Conservation (phyloP, 176 grass and related monocot species). For the Bothriochloa decipiens region DNA sequence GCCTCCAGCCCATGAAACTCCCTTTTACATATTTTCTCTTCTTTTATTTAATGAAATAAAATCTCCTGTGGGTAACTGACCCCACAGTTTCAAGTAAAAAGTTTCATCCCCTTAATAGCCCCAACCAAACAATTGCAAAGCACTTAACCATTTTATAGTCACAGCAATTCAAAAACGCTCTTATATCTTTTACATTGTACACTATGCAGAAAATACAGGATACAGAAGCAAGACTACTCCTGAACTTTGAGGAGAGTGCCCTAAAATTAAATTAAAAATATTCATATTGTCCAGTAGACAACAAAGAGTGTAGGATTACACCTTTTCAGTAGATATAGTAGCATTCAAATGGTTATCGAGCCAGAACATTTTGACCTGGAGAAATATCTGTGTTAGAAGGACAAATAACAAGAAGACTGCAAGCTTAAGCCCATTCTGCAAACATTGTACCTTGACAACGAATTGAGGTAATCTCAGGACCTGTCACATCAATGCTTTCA, state of each 20-base stretch:
- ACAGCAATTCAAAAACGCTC: not conserved
- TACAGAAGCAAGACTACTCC: slow-evolving; percentile 22
- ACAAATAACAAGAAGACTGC: slow-evolving; percentile 15
- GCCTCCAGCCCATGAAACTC: not conserved
- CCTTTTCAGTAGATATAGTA: not conserved
- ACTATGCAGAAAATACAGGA: not conserved
- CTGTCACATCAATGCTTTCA: slow-evolving; percentile 64
- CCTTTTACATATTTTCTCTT: not conserved
- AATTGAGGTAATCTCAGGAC: slow-evolving; percentile 76
- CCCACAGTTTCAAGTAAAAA: not conserved
- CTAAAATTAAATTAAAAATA: slow-evolving; percentile 20
- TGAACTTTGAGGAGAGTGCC: slow-evolving; percentile 22
- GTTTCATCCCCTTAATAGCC: not conserved
- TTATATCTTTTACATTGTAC: not conserved
- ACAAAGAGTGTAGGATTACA: not conserved
- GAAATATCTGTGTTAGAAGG: slow-evolving; percentile 36
- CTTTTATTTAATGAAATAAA: not conserved
- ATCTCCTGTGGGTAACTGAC: not conserved
- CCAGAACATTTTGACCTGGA: slow-evolving; percentile 76
- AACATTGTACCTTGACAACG: slow-evolving; percentile 65
- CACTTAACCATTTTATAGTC: not conserved
- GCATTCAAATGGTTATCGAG: slow-evolving; percentile 38
- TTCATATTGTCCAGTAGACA: not conserved
- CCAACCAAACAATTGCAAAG: not conserved
- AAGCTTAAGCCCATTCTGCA: slow-evolving; percentile 7